Evolutionary conservation across 2,329 filamentous ascomycete species (phyloP), one percentile per base, ranked within the genome.

Genomic region (Claviceps sp.): DNA sequence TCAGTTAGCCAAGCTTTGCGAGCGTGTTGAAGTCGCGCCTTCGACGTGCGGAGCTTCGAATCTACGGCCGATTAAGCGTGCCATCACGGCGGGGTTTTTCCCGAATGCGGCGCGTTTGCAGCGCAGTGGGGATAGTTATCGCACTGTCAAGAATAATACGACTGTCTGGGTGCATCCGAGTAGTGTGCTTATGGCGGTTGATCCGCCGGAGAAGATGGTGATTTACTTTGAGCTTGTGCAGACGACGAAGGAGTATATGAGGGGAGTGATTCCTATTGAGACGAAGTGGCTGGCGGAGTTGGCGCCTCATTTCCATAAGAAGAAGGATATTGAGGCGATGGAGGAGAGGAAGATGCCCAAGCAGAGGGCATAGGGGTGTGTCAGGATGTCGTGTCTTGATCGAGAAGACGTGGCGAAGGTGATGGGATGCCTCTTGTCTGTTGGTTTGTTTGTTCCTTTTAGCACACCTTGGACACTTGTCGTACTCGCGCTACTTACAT

Each of bases 271-370:
- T 75, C 89, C 89, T 1, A 79, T 97, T 50, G 83, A 94, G 62
- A 75, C 86, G 0, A 81, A 82, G 63, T 96, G 90, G 90, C 65
- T 98, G 59, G 79, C 82, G 6, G 91, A 97, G 68, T 80, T 93
- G 54, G 93, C 93, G 55, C 91, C 91, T 55, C 93, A 97, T 71
- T 95, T 89, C 63, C 88, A 96, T 66, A 96, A 95, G 71, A 85
- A 86, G 71, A 85, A 88, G 69, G 89, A 96, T 63, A 66, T 96
- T 42, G 91, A 96, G 62, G 82, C 77, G 17, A 64, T 95, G 59
- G 88, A 88, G 62, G 85, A 88, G 54, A 86, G 80, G 71, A 95
- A 70, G 60, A 71, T 71, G 68, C 69, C 69, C 2, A 70, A 66
- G 55, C 59, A 64, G 50, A 57, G 63, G 50, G 60, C 22, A 14